Percentiles rank a stretch among this genome's conserved stretches.
Conservation (phyloP, 179 eudicot species). For the Amaranthus tricolor region DNA sequence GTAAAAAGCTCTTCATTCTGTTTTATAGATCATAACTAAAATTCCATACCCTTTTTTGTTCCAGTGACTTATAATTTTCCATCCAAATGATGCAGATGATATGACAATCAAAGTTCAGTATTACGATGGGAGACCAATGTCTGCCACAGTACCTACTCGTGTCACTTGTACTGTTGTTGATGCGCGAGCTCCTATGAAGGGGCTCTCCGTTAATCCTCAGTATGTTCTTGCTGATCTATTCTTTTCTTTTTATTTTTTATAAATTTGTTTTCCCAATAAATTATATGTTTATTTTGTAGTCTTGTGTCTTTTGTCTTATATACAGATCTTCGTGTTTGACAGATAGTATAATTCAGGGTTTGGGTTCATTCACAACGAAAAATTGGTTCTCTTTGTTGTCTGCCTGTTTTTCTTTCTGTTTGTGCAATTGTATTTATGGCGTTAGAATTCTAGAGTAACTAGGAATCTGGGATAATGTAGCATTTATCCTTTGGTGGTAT, state of each 20-base stretch:
- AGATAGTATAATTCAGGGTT: not conserved
- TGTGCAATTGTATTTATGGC: not conserved
- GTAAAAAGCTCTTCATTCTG: not conserved
- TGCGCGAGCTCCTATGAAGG: slow-evolving; percentile 76
- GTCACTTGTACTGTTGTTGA: slow-evolving; percentile 90
- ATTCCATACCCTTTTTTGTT: not conserved
- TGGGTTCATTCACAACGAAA: not conserved
- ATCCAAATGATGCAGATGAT: slow-evolving; percentile 55
- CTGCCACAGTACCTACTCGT: slow-evolving; percentile 81
- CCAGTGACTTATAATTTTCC: not conserved
- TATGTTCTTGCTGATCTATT: slow-evolving; percentile 31
- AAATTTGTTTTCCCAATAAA: no score
- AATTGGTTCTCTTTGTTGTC: not conserved
- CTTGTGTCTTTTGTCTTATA: not conserved
- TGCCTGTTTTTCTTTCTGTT: not conserved
- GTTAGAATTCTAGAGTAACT: not conserved
- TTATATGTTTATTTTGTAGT: not conserved
- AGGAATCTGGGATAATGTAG: not conserved
- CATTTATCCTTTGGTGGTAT: not conserved
- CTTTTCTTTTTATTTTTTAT: not conserved
- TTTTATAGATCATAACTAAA: not conserved
- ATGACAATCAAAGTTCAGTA: slow-evolving; percentile 71
- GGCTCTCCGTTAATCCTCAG: slow-evolving; percentile 77
- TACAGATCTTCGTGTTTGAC: not conserved
- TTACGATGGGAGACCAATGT: slow-evolving; percentile 74